phyloP scores from a whole-genome alignment of 305 asterid genomes.

The Fraxinus baroniana region DNA sequence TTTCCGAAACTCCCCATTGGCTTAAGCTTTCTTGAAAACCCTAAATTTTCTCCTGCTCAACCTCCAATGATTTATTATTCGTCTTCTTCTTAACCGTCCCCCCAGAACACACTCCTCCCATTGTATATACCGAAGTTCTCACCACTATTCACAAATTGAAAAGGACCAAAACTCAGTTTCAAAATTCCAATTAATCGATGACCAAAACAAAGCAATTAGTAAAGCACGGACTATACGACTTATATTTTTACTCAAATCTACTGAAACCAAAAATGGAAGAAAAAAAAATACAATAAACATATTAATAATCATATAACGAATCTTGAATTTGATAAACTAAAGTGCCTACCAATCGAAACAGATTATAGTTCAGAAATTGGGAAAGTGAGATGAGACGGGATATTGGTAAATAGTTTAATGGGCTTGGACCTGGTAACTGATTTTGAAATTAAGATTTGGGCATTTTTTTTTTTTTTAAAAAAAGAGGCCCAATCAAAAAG shows the following conservation, averaged over 20 bases:
- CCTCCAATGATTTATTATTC: constrained; percentile 37
- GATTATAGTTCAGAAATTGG: background rate
- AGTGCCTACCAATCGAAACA: constrained; percentile 18
- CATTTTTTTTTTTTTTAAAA: no score
- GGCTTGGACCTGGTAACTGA: no score
- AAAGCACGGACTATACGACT: background rate
- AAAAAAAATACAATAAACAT: background rate
- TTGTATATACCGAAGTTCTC: constrained; percentile 26
- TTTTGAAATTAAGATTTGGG: no score
- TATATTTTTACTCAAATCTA: background rate
- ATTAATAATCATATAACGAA: background rate
- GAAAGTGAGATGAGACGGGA: background rate
- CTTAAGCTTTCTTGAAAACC: constrained; percentile 73
- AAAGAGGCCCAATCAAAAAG: no score
- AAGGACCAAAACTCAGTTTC: background rate
- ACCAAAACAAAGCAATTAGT: background rate
- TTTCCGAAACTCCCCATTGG: constrained; percentile 50
- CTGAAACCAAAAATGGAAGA: background rate
- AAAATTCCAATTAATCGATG: background rate
- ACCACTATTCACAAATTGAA: constrained; percentile 27
- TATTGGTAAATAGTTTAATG: no score
- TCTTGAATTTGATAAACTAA: background rate
- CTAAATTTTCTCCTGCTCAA: constrained; percentile 45
- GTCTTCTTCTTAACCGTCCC: constrained; percentile 53
- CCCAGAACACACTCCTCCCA: constrained; percentile 88